Conservation (phyloP, 2,329 filamentous ascomycete genomes). For the Fusarium newnesense region DNA sequence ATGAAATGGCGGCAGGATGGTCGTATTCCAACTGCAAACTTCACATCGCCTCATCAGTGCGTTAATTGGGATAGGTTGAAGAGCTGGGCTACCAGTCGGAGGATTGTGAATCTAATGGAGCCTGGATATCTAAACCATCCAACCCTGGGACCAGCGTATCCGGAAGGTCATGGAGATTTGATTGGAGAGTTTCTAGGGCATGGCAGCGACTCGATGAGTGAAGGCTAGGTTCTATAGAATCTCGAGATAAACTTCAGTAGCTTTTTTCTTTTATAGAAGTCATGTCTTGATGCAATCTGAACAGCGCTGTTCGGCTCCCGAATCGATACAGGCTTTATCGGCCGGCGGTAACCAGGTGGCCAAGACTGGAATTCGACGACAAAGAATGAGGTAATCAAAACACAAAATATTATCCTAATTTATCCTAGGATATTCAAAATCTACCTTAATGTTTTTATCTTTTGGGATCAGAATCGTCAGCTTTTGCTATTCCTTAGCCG, state of each 20-base stretch:
- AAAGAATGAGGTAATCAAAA: no score
- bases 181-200: not conserved
- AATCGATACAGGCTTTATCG: no score
- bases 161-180: not conserved
- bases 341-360: not conserved
- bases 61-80: not conserved
- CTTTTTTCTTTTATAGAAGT: no score
- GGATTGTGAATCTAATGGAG: not conserved
- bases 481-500: not conserved
- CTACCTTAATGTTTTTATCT: no score
- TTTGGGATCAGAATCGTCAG: no score
- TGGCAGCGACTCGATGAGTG: rapidly evolving
- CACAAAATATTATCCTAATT: no score
- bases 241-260: rapidly evolving
- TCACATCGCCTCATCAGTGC: not conserved
- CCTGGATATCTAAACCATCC: not conserved
- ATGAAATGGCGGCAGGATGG: not conserved
- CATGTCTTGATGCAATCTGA: no score
- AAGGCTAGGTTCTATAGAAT: not conserved
- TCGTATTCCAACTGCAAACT: not conserved
- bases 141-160: not conserved
- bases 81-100: not conserved
- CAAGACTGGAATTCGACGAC: no score
- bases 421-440: not conserved
- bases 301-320: no score